Base-by-base conservation (phyloP, 352 stramenopile species). In the Stramenopiles sp. region DNA sequence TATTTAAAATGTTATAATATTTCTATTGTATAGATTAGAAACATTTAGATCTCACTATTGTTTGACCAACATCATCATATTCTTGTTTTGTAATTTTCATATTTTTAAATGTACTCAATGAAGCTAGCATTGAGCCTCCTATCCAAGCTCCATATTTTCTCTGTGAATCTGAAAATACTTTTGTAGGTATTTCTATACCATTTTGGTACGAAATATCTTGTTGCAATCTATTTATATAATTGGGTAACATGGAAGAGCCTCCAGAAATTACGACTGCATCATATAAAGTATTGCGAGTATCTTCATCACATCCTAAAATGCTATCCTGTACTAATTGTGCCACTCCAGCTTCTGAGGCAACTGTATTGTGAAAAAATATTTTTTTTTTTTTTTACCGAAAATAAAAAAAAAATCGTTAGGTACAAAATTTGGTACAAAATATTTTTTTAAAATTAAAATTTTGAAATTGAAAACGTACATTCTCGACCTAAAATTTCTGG, bases 71-170 rank as follows among this genome's bases (percentile, higher is more conserved):
- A 58, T 96, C 83, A 36, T 93, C 83, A 53, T 94, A 96, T 58
- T 96, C 83, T 36, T 61, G 66, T 58, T 88, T 93, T 34, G 74
- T 87, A 53, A 94, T 87, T 77, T 78, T 94, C 77, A 94, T 94
- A 46, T 92, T 81, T 57, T 91, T 79, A 61, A 96, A 96, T 17
- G 71, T 92, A 35, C 74, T 77, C 18, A 96, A 62, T 42, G 71
- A 91, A 19, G 68, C 77, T 23, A 96, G 57, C 54, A 94, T 93
- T 47, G 76, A 93, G 17, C 78, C 83, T 32, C 83, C 83, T 42
- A 96, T 68, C 83, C 83, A 96, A 36, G 69, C 77, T 21, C 66
- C 79, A 53, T 84, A 76, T 32, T 77, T 66, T 1, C 69, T 61
- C 44, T 69, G 73, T 28, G 71, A 64, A n/a, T 69, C 66, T 29